Evolutionary conservation across 208 protist species (phyloP).

Genomic region (Trypanosoma scelopori): DNA sequence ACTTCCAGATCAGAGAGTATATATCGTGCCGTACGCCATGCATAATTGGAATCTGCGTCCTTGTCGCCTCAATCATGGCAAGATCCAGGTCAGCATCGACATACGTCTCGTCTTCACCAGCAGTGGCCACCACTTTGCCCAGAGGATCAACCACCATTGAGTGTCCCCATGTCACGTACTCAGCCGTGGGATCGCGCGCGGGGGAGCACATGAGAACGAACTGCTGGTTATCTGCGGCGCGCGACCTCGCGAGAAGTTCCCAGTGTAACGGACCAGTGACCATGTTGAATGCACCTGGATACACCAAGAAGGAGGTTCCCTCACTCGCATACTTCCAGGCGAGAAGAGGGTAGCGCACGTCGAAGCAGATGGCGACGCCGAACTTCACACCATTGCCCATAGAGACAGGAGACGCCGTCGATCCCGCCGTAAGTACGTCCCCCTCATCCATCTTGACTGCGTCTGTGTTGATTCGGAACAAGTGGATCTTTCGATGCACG

Average conservation of each 20-base stretch:
- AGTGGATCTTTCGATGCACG: constrained; percentile 94
- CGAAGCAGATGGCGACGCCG: constrained; percentile 98
- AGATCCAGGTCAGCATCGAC: constrained; percentile 74
- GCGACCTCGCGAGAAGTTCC: constrained; percentile 92
- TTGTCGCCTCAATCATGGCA: constrained; percentile 34
- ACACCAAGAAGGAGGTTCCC: constrained; percentile 93
- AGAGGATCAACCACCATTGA: constrained; percentile 94
- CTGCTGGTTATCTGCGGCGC: constrained; percentile 95
- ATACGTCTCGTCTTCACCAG: constrained; percentile 66
- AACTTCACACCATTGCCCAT: constrained; percentile 73
- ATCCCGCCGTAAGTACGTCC: constrained; percentile 93
- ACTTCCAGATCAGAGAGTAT: constrained; percentile 66
- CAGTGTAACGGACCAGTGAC: constrained; percentile 98
- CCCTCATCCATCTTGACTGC: constrained; percentile 94
- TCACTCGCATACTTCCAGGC: constrained; percentile 64
- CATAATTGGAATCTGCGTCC: constrained; percentile 78
- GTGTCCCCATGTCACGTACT: constrained; percentile 97
- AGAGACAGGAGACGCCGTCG: constrained; percentile 42
- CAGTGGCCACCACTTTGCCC: constrained; percentile 64
- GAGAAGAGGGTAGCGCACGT: constrained; percentile 97
- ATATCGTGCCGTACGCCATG: constrained; percentile 74
- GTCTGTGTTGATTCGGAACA: constrained; percentile 97
- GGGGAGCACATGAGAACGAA: constrained; percentile 95
- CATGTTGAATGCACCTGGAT: constrained; percentile 98
- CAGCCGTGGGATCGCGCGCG: constrained; percentile 83